phyloP scores from a whole-genome alignment of 1,284 basidiomycete genomes.

The Taiwanofungus camphoratus region DNA sequence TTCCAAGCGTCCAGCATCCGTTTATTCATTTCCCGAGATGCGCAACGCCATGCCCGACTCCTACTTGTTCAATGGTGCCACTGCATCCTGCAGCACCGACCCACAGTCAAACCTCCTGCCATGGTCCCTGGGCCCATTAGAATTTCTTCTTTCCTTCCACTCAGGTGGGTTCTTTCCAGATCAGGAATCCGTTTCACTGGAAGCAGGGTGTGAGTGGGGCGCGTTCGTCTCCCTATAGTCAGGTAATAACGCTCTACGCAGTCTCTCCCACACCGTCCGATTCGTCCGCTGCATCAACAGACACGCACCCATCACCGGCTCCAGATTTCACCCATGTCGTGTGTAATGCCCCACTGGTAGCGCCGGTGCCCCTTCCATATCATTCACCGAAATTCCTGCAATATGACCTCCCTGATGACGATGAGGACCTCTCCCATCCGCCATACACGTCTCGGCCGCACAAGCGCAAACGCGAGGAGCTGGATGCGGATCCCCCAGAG shows the following conservation, averaged over 20 bases:
- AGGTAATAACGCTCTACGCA: conserved; percentile 14
- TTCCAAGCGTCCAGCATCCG: conserved; percentile 1
- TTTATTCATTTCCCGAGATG: background rate
- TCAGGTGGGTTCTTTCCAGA: conserved; percentile 3
- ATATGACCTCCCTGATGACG: conserved; percentile 55
- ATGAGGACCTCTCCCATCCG: conserved; percentile 63
- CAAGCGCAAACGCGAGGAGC: conserved; percentile 50
- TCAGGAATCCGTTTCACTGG: background rate
- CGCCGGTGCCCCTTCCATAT: conserved; percentile 61
- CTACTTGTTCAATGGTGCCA: conserved; percentile 16
- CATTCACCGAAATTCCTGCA: conserved; percentile 64
- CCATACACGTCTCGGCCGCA: conserved; percentile 49
- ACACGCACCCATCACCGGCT: conserved; percentile 21
- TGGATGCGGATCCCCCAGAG: conserved; percentile 19
- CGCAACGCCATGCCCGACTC: conserved; percentile 14
- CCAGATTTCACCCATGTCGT: conserved; percentile 39
- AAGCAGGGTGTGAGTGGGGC: conserved; percentile 14
- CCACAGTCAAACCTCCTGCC: conserved; percentile 9
- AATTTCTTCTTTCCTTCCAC: conserved; percentile 22
- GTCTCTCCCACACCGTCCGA: conserved; percentile 40
- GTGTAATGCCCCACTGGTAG: conserved; percentile 59
- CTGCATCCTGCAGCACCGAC: conserved; percentile 14
- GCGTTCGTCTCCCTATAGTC: conserved; percentile 5
- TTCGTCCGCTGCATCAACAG: conserved; percentile 22
- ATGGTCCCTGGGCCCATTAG: conserved; percentile 18